A percentile compares a stretch with the other conserved stretches of the same genome.
phyloP scores from a whole-genome alignment of 2,329 filamentous ascomycete genomes.

The Elsinoe perseae region DNA sequence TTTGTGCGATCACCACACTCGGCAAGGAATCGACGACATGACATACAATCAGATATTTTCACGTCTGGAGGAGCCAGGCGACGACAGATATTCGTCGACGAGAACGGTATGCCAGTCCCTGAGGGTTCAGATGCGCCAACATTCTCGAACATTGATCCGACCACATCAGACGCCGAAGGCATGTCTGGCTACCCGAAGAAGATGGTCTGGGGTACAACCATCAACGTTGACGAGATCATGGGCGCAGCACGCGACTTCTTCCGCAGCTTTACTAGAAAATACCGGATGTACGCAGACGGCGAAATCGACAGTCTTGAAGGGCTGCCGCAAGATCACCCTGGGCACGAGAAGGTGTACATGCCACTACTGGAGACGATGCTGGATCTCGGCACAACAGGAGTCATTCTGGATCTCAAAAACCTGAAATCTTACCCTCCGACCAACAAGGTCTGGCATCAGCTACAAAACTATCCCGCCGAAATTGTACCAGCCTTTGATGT shows the following conservation, averaged over 20 bases:
- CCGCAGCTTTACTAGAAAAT: constrained; percentile 84
- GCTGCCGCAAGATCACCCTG: constrained; percentile 56
- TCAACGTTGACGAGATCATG: constrained; percentile 85
- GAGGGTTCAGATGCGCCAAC: constrained; percentile 52
- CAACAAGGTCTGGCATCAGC: constrained; percentile 88
- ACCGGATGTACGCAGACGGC: constrained; percentile 87
- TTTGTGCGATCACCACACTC: constrained; percentile 65
- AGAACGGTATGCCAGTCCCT: constrained; percentile 53
- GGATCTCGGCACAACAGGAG: constrained; percentile 68
- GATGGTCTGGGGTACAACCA: constrained; percentile 95
- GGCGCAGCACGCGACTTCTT: constrained; percentile 86
- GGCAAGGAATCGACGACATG: constrained; percentile 63
- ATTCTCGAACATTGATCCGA: constrained; percentile 64
- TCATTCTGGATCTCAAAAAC: constrained; percentile 84
- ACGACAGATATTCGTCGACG: constrained; percentile 56
- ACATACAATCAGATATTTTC: constrained; percentile 75
- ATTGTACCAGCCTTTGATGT: constrained; percentile 97
- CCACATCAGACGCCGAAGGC: constrained; percentile 83
- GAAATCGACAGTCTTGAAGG: constrained; percentile 64
- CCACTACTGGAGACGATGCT: constrained; percentile 86
- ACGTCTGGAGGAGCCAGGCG: constrained; percentile 45
- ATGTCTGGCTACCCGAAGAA: constrained; percentile 74
- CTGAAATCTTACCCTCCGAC: constrained; percentile 89
- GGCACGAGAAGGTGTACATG: constrained; percentile 73
- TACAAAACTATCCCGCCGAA: constrained; percentile 90